Evolutionary conservation across 352 stramenopile genomes (phyloP).

Genomic region (Globisporangium uncinulatum): DNA sequence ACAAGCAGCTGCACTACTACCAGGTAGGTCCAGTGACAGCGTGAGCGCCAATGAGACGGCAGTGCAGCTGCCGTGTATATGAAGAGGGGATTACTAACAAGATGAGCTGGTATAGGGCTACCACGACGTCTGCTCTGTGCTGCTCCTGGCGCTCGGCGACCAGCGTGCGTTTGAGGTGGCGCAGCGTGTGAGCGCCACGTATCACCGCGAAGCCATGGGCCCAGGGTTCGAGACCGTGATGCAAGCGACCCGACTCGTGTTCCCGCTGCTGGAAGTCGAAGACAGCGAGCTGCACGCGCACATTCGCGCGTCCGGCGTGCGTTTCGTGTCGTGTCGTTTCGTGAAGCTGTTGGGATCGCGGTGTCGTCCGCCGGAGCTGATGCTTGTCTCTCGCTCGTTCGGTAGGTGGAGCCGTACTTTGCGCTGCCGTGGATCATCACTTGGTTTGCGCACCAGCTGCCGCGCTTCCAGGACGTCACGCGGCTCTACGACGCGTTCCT

Average conservation of each 20-base stretch:
- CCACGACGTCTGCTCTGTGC: slow-evolving; percentile 90
- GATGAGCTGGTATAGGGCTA: slow-evolving; percentile 47
- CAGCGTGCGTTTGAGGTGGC: slow-evolving; percentile 63
- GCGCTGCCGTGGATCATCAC: slow-evolving; percentile 92
- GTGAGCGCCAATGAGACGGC: slow-evolving; percentile 1
- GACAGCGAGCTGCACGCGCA: slow-evolving; percentile 58
- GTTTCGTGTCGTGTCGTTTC: too few species aligned
- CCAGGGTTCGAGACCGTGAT: slow-evolving; percentile 81
- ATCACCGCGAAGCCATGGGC: slow-evolving; percentile 87
- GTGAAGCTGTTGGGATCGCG: too few species aligned
- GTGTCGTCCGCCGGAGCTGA: too few species aligned
- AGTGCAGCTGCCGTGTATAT: background rate
- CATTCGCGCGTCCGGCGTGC: slow-evolving; percentile 56
- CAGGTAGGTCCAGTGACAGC: slow-evolving; percentile 30
- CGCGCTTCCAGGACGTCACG: slow-evolving; percentile 80
- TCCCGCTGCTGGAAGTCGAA: slow-evolving; percentile 55
- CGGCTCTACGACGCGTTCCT: slow-evolving; percentile 93
- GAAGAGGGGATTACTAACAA: background rate
- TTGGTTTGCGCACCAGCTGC: slow-evolving; percentile 93
- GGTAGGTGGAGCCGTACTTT: slow-evolving; percentile 92
- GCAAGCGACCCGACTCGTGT: slow-evolving; percentile 56
- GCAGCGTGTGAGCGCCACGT: slow-evolving; percentile 69
- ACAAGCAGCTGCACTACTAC: slow-evolving; percentile 73
- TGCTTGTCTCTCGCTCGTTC: slow-evolving; percentile 3
- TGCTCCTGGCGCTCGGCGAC: slow-evolving; percentile 75